Evolutionary conservation across 2,329 filamentous ascomycete species (phyloP), one percentile per base, ranked within the genome.

Genomic region (Neofusicoccum sp.): DNA sequence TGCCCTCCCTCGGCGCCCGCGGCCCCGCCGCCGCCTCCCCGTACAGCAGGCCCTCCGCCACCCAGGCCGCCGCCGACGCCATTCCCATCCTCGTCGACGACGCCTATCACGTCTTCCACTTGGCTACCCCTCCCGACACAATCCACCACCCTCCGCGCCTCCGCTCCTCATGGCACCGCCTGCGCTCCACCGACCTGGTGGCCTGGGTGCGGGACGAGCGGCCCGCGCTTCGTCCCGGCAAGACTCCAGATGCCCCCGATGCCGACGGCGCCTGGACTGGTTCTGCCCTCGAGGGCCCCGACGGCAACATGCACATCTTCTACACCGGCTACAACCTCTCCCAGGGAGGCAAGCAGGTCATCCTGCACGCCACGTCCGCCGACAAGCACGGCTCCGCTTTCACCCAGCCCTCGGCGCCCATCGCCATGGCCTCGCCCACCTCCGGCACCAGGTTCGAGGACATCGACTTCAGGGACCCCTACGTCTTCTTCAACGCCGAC

Each of bases 391-490:
- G 71, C 7, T 63, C 67, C 0, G 47, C n/a, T 3, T 75, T 75
- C 61, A 60, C 66, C 5, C 62, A 63, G 6, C 62, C 65, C 6
- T 58, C 63, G 9, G 54, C 28, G 1, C 60, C 60, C 16, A 70
- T 73, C 34, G 66, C 67, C 14, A 69, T 69, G 20, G 61, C 65
- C 6, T 60, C 58, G n/a, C 16, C 58, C 28, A 48, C 64, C 44
- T 66, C 66, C 1, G 64, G 67, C 45, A 53, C 64, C 6, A 62
- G 61, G 51, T 72, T 68, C 49, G 73, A 75, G 44, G 67, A 71
- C 20, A 70, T 74, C 40, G 73, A 76, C 63, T 75, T 75, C 63
- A 69, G 73, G 30, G 73, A 75, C 61, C 71, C 73, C 1, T 75
- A 69, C 58, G 65, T 75, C 54, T 74, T 73, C 60, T 74, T 64